phyloP scores from a whole-genome alignment of 106 monocot species.

The Xerophyta viscosa region DNA sequence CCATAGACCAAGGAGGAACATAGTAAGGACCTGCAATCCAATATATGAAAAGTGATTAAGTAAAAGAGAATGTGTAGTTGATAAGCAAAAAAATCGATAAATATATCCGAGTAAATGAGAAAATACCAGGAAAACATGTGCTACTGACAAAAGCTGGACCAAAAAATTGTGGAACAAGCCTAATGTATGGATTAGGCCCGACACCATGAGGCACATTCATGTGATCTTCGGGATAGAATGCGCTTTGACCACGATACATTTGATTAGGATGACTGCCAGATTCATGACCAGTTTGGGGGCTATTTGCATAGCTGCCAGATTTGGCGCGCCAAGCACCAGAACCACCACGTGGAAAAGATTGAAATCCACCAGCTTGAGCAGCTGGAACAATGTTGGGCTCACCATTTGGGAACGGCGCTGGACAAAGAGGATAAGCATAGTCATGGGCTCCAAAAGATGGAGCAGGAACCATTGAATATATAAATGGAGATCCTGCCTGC shows the following conservation, averaged over 20 bases:
- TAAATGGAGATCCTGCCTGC: conserved; percentile 40
- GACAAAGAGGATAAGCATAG: conserved; percentile 45
- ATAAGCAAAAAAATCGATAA: not conserved
- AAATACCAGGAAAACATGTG: conserved; percentile 71
- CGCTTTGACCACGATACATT: conserved; percentile 29
- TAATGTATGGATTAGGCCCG: conserved; percentile 42
- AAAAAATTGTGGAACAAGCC: conserved; percentile 46
- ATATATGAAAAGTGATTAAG: not conserved
- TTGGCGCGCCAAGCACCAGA: conserved; percentile 42
- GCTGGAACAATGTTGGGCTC: conserved; percentile 37
- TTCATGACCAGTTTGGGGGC: conserved; percentile 35
- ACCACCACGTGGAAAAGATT: conserved; percentile 39
- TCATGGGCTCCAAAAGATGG: conserved; percentile 48
- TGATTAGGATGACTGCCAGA: conserved; percentile 31
- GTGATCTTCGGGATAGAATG: conserved; percentile 39
- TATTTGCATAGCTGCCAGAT: conserved; percentile 23
- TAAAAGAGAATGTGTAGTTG: not conserved
- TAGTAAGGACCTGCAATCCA: conserved; percentile 49
- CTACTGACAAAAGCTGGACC: conserved; percentile 50
- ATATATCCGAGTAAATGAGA: no score
- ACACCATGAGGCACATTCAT: conserved; percentile 48
- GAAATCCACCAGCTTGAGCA: conserved; percentile 33
- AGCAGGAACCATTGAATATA: conserved; percentile 36
- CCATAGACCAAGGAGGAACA: conserved; percentile 42
- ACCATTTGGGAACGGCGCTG: conserved; percentile 43